Percentiles rank a stretch among this genome's conserved stretches.
Conservation (phyloP, 352 stramenopile genomes). For the Phytophthora podocarpi region DNA sequence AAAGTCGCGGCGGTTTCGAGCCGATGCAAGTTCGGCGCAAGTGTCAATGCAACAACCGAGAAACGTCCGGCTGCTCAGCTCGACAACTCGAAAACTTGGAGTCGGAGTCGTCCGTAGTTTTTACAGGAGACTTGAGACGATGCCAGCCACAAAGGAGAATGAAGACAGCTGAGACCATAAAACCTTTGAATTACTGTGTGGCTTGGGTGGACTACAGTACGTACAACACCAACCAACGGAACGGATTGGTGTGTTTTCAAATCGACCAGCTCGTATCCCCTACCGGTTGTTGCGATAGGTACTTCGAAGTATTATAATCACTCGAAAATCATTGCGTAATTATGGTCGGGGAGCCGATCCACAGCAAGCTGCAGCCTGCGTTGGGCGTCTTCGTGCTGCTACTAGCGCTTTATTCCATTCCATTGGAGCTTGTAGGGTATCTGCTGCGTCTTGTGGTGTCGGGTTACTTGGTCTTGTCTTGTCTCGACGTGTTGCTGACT, state of each 20-base stretch:
- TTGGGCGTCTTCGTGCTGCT: conserved; percentile 31
- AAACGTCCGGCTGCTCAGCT: conserved; percentile 5
- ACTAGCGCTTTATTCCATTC: conserved; percentile 30
- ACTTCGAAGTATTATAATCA: no score
- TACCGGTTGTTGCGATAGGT: no score
- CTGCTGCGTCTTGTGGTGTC: conserved; percentile 35
- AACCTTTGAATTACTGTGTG: no score
- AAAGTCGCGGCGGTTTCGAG: conserved; percentile 16
- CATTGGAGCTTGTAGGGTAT: conserved; percentile 19
- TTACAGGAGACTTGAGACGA: conserved; percentile 16
- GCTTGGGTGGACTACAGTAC: conserved; percentile 28
- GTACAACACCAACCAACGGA: conserved; percentile 18
- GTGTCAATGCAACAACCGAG: conserved; percentile 9
- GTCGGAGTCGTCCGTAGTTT: conserved; percentile 1
- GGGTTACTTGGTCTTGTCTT: conserved; percentile 40
- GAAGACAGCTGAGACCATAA: conserved; percentile 14
- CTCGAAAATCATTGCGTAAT: no score
- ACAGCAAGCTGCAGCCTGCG: conserved; percentile 26
- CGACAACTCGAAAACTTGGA: not conserved
- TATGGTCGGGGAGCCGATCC: conserved; percentile 10
- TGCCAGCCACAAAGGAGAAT: conserved; percentile 8
- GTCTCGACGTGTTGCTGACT: conserved; percentile 46
- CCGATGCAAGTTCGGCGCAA: conserved; percentile 12
- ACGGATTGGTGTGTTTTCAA: conserved; percentile 22
- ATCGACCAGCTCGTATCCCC: conserved; percentile 2